Conservation (phyloP, 768 basidiomycete genomes). For the Suillus brevipes region DNA sequence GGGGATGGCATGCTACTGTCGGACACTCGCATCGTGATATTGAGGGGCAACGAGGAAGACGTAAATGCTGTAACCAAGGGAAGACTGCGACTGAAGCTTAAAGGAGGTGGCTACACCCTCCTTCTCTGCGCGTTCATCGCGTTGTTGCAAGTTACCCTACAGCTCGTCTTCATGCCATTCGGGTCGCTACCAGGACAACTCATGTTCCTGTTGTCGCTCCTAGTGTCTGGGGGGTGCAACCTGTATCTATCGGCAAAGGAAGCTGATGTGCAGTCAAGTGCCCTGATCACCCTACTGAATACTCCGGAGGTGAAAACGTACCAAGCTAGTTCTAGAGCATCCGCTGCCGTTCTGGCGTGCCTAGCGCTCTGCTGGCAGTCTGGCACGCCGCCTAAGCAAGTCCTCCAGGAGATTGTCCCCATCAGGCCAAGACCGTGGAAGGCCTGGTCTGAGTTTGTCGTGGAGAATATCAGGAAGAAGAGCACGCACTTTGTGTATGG, state of each 20-base stretch:
- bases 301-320: slow-evolving; percentile 4
- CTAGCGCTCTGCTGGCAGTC: slow-evolving; percentile 4
- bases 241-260: slow-evolving; percentile 21
- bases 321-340: neutral
- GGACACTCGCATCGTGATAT: slow-evolving; percentile 21
- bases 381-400: neutral
- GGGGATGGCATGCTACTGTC: slow-evolving; percentile 32
- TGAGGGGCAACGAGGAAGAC: slow-evolving; percentile 28
- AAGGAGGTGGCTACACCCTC: neutral
- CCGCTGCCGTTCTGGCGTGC: slow-evolving; percentile 3
- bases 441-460: neutral
- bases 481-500: neutral
- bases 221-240: slow-evolving; percentile 35
- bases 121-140: neutral
- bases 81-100: slow-evolving; percentile 24
- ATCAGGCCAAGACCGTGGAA: neutral
- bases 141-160: slow-evolving; percentile 26
- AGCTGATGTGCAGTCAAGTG: neutral
- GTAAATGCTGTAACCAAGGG: slow-evolving; percentile 33
- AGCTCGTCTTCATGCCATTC: slow-evolving; percentile 35
- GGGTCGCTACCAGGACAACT: slow-evolving; percentile 34
- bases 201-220: slow-evolving; percentile 34
- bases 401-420: slow-evolving; percentile 1
- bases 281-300: slow-evolving; percentile 4
- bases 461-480: neutral